phyloP scores from a whole-genome alignment of 164 flowering plant species.

The Magnolia sinica region DNA sequence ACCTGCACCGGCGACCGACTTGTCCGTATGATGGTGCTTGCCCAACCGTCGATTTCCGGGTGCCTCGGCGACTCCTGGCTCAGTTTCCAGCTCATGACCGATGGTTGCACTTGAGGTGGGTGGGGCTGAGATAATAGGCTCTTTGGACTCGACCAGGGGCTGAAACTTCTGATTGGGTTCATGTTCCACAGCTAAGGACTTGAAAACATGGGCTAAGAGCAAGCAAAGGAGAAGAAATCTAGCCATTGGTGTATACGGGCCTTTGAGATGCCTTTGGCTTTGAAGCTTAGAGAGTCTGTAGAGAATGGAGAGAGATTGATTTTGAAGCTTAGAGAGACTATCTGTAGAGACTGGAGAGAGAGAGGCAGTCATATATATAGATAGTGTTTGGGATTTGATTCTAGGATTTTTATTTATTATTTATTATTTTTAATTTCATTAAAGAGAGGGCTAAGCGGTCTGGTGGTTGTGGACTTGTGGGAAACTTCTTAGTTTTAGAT shows the following conservation, averaged over 20 bases:
- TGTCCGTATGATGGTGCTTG: slow-evolving; percentile 13
- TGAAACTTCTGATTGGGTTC: background rate
- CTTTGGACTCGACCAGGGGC: background rate
- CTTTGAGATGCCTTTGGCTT: background rate
- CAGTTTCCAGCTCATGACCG: background rate
- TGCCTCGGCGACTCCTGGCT: slow-evolving; percentile 11
- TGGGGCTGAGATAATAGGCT: background rate
- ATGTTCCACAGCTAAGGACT: background rate
- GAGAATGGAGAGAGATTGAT: background rate
- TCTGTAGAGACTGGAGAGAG: background rate
- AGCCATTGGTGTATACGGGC: slow-evolving; percentile 2
- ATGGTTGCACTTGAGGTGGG: slow-evolving; percentile 4
- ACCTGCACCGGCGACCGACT: slow-evolving; percentile 26
- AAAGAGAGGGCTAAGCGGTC: background rate
- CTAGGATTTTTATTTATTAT: too few relatives aligned
- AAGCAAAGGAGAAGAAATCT: slow-evolving; percentile 18
- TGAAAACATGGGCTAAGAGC: slow-evolving; percentile 4
- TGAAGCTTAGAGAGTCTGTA: background rate
- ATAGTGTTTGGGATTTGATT: too few relatives aligned
- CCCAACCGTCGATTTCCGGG: slow-evolving; percentile 14
- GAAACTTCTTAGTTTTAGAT: background rate
- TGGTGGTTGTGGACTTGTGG: background rate
- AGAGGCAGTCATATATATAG: background rate
- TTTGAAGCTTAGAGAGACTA: background rate
- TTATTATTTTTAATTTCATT: too few relatives aligned